These are phyloP conservation scores for Aureococcus anophagefferens DNA, from an alignment of 108 stramenopile species.

Conservation along the genomic window DNA sequence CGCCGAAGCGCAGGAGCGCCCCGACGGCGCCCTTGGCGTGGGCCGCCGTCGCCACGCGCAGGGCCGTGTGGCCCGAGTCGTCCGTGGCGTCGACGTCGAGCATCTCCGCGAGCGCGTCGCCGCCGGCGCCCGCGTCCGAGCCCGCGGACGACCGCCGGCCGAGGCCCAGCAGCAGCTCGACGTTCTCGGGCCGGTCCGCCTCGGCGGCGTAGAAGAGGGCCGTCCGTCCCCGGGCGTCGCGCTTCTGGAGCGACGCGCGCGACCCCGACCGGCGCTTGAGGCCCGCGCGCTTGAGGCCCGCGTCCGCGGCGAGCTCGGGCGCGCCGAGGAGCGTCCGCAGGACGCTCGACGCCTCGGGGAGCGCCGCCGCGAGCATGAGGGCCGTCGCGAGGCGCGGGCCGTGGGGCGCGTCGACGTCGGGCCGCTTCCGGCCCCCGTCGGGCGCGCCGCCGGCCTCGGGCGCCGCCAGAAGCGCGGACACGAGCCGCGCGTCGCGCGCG, in stretches of 20 bases:
- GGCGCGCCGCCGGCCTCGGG: not conserved
- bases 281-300: not conserved
- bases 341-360: not conserved
- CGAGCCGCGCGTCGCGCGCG: not conserved
- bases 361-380: not conserved
- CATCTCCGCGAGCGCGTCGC: not conserved
- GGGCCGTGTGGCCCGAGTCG: not conserved
- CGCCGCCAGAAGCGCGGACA: not conserved
- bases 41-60: not conserved
- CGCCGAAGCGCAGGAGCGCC: not conserved
- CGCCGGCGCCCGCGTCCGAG: not conserved
- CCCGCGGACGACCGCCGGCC: not conserved
- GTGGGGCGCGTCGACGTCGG: not conserved
- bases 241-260: not conserved
- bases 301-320: not conserved
- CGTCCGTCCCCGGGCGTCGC: not conserved
- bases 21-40: not conserved
- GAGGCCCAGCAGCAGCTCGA: not conserved
- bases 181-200: not conserved
- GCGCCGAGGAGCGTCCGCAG: not conserved
- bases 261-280: not conserved
- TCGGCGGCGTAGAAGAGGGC: conserved; percentile 1
- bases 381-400: not conserved
- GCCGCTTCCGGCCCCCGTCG: no score
- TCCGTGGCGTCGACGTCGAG: not conserved